Percentiles rank a stretch among this genome's conserved stretches.
phyloP scores from a whole-genome alignment of 208 protist species.

The Crithidia bombi region DNA sequence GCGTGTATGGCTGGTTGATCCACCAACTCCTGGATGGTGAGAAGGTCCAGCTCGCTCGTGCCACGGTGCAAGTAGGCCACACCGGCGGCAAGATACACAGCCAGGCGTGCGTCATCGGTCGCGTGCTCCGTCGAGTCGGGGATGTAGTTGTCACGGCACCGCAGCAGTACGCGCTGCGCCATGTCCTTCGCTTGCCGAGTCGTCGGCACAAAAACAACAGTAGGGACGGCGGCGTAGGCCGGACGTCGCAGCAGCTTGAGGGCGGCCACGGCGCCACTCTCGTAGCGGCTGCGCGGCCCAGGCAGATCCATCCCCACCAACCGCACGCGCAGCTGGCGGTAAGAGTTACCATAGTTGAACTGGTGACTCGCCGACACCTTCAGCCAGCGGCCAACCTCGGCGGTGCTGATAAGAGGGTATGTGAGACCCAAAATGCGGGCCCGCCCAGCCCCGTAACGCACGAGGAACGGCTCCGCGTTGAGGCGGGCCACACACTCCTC shows the following conservation, averaged over 20 bases:
- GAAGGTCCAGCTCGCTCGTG: slow-evolving; percentile 66
- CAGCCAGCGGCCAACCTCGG: slow-evolving; percentile 88
- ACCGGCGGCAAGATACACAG: slow-evolving; percentile 64
- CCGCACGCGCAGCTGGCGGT: slow-evolving; percentile 72
- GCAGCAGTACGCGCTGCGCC: slow-evolving; percentile 74
- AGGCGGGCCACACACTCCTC: slow-evolving; percentile 89
- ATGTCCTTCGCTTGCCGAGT: slow-evolving; percentile 63
- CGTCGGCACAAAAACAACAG: slow-evolving; percentile 77
- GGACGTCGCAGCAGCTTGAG: slow-evolving; percentile 61
- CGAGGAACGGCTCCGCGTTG: slow-evolving; percentile 63
- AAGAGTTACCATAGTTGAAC: slow-evolving; percentile 83
- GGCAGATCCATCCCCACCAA: slow-evolving; percentile 64
- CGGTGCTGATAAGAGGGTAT: slow-evolving; percentile 82
- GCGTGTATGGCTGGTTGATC: slow-evolving; percentile 59
- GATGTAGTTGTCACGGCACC: slow-evolving; percentile 78
- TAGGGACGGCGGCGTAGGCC: slow-evolving; percentile 57
- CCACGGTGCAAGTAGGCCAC: slow-evolving; percentile 80
- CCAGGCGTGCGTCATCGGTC: slow-evolving; percentile 53
- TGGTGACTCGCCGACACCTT: slow-evolving; percentile 55
- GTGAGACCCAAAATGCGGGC: slow-evolving; percentile 85
- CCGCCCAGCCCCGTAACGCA: slow-evolving; percentile 45
- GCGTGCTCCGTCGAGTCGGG: slow-evolving; percentile 31
- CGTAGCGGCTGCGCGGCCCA: slow-evolving; percentile 60
- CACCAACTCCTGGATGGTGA: slow-evolving; percentile 58
- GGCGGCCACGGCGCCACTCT: slow-evolving; percentile 59